phyloP scores from a whole-genome alignment of 495 filamentous ascomycete genomes.

The Aspergillus asperescens region DNA sequence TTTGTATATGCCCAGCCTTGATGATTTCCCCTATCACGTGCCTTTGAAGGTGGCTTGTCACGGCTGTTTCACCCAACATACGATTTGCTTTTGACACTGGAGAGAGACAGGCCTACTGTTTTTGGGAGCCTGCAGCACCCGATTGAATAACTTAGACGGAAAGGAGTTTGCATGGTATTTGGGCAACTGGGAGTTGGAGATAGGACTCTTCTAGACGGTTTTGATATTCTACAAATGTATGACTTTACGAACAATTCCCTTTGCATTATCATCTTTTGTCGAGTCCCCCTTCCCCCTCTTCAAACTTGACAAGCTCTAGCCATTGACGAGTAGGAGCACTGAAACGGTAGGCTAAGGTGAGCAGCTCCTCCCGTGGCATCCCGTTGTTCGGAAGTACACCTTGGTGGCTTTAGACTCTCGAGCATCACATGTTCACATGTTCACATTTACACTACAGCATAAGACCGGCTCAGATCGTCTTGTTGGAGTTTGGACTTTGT shows the following conservation, averaged over 20 bases:
- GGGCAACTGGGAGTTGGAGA: slow-evolving; percentile 2
- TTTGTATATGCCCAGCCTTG: neutral
- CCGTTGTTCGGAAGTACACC: slow-evolving; percentile 4
- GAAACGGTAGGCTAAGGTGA: too few species aligned
- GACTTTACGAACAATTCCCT: neutral
- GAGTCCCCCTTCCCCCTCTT: too few species aligned
- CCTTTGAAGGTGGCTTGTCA: neutral
- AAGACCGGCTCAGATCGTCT: neutral
- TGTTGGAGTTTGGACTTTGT: neutral
- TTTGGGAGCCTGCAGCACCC: too few species aligned
- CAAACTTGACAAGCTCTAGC: too few species aligned
- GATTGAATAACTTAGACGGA: neutral
- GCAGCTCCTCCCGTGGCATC: too few species aligned
- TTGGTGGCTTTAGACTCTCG: slow-evolving; percentile 7
- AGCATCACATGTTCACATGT: slow-evolving; percentile 11
- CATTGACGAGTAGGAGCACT: too few species aligned
- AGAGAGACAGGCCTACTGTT: too few species aligned
- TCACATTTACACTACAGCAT: slow-evolving; percentile 1
- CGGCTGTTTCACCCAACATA: too few species aligned
- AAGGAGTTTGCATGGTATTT: slow-evolving; percentile 5
- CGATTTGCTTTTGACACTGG: too few species aligned
- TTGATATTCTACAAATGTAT: neutral
- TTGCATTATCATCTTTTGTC: too few species aligned
- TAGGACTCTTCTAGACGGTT: slow-evolving; percentile 1
- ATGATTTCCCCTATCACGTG: neutral